Evolutionary conservation across 306 rosid genomes (phyloP), one percentile per base, ranked within the genome.

Genomic region (Prinsepia uniflora): DNA sequence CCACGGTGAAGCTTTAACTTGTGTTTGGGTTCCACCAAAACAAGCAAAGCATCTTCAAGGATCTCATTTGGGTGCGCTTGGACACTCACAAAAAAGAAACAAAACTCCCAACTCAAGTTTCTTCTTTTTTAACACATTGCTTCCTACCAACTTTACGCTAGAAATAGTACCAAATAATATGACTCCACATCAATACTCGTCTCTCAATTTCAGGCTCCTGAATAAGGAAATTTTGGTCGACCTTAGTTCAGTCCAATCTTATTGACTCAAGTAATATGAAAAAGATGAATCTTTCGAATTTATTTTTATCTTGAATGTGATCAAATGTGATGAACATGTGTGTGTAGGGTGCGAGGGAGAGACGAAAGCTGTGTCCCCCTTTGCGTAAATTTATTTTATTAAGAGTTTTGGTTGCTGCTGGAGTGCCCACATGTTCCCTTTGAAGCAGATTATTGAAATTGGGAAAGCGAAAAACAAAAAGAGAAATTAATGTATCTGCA

Each of bases 21-120:
- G 67, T 76, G 75, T 68, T 47, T 19, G 78, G 79, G 50, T 71
- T 65, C 81, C 75, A 61, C 85, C 84, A 79, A 83, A 80, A 87
- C 82, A 81, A 81, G 90, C 78, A 84, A 84, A 82, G 92, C 85
- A 84, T 85, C 83, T 82, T 73, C 47, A 67, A 71, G 22, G 34
- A 56, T 44, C 22, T 67, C 50, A 53, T 43, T 47, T 17, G 40
- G 62, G 67, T 57, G 10, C 57, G 67, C 77, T 81, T 75, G 70
- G 72, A 78, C 78, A 78, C 79, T 75, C 76, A 39, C 72, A 71
- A 73, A 44, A 19, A 52, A 52, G 8, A n/a, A 88, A 78, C 77
- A 75, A 76, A 78, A 43, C 63, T 68, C 61, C 48, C 80, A 60
- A 43, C 58, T 60, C 80, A 81, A 70, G 19, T 12, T 14, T 15